Conservation (phyloP, 805 yeast genomes). For the Priceomyces carsonii region DNA sequence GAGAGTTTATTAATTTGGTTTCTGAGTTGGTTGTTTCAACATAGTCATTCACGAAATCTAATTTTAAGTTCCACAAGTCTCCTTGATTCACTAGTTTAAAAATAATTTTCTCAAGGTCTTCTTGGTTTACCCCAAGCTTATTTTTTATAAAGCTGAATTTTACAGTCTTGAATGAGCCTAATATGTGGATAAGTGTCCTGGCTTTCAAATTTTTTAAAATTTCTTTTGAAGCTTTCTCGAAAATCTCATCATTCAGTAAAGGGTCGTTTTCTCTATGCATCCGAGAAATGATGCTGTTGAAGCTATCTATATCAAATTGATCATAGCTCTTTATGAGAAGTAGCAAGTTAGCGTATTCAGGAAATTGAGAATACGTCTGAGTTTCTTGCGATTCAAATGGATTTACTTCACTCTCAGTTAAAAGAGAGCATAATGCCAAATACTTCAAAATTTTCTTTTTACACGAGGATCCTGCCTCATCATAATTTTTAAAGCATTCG, state of each 20-base stretch:
- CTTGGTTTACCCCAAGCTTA: constrained; percentile 18
- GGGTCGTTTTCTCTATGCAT: constrained; percentile 22
- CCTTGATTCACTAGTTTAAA: constrained; percentile 32
- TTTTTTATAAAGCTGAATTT: constrained; percentile 25
- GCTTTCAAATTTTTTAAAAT: constrained; percentile 31
- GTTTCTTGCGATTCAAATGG: constrained; percentile 77
- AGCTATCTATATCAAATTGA: constrained; percentile 24
- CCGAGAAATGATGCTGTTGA: constrained; percentile 13
- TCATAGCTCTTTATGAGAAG: constrained; percentile 31
- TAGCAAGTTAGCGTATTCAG: constrained; percentile 29
- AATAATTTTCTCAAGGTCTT: constrained; percentile 27
- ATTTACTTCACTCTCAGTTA: constrained; percentile 65
- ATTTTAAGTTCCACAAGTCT: constrained; percentile 22
- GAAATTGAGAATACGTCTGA: constrained; percentile 44
- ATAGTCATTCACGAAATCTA: constrained; percentile 28
- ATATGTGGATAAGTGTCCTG: constrained; percentile 28
- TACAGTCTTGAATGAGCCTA: constrained; percentile 31
- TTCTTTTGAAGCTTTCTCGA: constrained; percentile 22
- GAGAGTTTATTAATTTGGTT: constrained; percentile 14
- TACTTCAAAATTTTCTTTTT: constrained; percentile 61
- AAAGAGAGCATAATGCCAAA: constrained; percentile 59
- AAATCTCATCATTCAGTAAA: constrained; percentile 30
- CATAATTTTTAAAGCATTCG: constrained; percentile 44
- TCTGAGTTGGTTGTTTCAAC: constrained; percentile 14
- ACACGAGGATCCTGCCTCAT: constrained; percentile 45